Base-by-base conservation (phyloP, 805 yeast species). In the fission yeast (Schizosaccharomyces pombe) region DNA sequence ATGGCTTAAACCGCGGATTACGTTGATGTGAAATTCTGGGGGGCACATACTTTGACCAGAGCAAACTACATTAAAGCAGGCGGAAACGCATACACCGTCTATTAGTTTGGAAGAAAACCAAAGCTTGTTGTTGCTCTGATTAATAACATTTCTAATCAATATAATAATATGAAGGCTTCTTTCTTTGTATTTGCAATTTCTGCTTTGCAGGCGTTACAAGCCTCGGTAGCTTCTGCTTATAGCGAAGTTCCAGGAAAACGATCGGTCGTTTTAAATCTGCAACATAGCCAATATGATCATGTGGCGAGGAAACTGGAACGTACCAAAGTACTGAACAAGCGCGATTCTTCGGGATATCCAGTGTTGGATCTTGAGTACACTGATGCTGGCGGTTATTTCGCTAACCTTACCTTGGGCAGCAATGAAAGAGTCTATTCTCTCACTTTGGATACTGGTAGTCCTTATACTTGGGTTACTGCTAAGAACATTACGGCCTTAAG, bases 381-480 rank as follows among this genome's bases (percentile, higher is more conserved):
- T 37, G 22, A 14, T 11, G 8, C 43, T 16, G 49, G 49, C 19
- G 26, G 49, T 12, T 43, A 43, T n/a, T 43, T 43, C 12, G 30
- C 49, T 26, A 43, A 24, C 14, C 19, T 43, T 12, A 43, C 26
- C 3, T 22, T 43, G 30, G 49, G 49, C 26, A 12, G 26, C 3
- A 19, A 19, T 16, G 14, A 19, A n/a, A 43, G n/a, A 26, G 14
- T 22, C 14, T 43, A n/a, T 12, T 43, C 49, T 4, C 26, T 43
- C 30, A 26, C 30, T 16, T n/a, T 43, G 14, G 49, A 43, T 22
- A 43, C 49, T 22, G 49, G 49, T 43, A 43, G 49, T 12, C 49
- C 49, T 43, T 43, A 43, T n/a, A 43, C 49, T 5, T 43, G 49
- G 49, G 30, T 43, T 11, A 43, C 49, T 11, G 49, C 49, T 2